Evolutionary conservation across 2,329 filamentous ascomycete species (phyloP).

Genomic region (Arthrobotrys iridis): DNA sequence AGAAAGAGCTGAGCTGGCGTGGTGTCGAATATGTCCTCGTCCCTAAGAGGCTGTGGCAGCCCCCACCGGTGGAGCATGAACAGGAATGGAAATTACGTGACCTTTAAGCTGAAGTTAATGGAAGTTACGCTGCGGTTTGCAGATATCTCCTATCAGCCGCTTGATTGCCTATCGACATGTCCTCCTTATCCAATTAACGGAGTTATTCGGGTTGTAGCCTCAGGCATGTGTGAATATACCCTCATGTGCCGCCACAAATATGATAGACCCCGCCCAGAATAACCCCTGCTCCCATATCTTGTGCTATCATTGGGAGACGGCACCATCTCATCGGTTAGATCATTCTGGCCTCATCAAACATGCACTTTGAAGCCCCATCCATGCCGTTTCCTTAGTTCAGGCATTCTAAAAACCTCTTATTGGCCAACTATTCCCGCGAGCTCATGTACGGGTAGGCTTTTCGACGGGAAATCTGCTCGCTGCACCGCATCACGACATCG

Average conservation of each 20-base stretch:
- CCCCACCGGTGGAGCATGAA: background rate
- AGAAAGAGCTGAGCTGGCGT: constrained; percentile 4
- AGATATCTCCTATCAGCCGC: no score
- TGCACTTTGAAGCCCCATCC: background rate
- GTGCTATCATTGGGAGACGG: background rate
- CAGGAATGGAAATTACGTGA: background rate
- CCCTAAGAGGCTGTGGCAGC: background rate
- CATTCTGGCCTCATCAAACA: background rate
- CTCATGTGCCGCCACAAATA: background rate
- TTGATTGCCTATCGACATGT: no score
- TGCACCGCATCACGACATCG: background rate
- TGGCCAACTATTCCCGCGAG: background rate
- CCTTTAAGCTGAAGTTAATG: background rate
- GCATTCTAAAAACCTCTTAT: background rate
- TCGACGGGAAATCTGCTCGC: background rate
- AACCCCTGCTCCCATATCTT: background rate
- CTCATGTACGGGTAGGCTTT: background rate
- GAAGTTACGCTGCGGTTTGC: background rate
- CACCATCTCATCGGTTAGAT: background rate
- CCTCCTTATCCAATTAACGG: background rate
- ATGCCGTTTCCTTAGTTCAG: background rate
- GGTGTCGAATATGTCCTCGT: background rate
- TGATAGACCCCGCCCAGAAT: background rate
- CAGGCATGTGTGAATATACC: constrained; percentile 3
- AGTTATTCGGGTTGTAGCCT: background rate